Evolutionary conservation across 1,139 yeast genomes (phyloP).

Genomic region (Candida sojae): DNA sequence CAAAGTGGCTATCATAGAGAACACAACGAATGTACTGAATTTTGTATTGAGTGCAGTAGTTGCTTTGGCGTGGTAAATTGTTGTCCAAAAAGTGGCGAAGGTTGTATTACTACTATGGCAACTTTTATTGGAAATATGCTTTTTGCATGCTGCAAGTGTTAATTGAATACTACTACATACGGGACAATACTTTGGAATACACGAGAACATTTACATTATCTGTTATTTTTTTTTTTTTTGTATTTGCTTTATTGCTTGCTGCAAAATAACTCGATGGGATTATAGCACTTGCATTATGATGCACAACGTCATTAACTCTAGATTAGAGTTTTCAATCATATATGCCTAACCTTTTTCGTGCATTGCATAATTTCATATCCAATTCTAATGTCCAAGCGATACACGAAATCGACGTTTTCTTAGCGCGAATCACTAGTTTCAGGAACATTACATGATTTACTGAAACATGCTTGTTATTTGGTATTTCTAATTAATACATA

Average conservation of each 20-base stretch:
- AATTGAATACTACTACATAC: neutral
- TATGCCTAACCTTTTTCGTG: neutral
- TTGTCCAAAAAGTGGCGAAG: constrained; percentile 46
- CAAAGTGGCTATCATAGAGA: constrained; percentile 37
- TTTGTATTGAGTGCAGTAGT: constrained; percentile 37
- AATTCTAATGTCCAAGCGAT: neutral
- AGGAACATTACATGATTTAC: too few relatives aligned
- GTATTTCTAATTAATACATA: too few relatives aligned
- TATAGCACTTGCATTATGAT: neutral
- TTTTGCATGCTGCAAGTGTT: constrained; percentile 38
- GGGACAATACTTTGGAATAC: neutral
- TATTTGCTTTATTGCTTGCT: neutral
- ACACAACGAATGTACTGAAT: constrained; percentile 45
- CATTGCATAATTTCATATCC: neutral
- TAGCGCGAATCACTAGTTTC: neutral
- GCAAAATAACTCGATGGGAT: neutral
- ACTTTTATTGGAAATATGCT: constrained; percentile 40
- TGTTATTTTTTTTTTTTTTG: neutral
- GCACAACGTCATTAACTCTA: neutral
- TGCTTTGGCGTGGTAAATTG: constrained; percentile 49
- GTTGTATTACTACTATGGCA: constrained; percentile 39
- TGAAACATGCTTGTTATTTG: too few relatives aligned
- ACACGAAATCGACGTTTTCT: neutral
- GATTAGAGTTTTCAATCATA: neutral
- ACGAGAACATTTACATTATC: neutral